Evolutionary conservation across 768 basidiomycete genomes (phyloP).

Genomic region (Fistulinella prunicolor): DNA sequence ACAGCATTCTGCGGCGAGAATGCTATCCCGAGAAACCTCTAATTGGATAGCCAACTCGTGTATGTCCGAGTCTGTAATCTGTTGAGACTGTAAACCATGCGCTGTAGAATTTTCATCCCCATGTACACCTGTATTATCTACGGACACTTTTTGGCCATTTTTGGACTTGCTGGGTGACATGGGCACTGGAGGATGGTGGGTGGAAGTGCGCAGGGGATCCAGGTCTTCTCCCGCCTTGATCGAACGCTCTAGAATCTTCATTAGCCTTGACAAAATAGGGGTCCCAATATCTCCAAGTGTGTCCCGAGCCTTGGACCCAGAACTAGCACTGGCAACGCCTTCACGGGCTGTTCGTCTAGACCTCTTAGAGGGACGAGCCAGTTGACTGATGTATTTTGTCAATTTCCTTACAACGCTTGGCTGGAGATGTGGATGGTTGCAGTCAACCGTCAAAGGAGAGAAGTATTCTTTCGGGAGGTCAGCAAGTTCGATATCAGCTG

Average conservation of each 20-base stretch:
- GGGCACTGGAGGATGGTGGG: conserved; percentile 15
- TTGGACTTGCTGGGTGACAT: conserved; percentile 44
- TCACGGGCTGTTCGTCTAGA: conserved; percentile 46
- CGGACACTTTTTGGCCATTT: conserved; percentile 41
- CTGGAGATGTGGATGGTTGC: conserved; percentile 58
- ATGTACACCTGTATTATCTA: conserved; percentile 4
- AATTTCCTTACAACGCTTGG: conserved; percentile 62
- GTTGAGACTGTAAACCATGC: conserved; percentile 14
- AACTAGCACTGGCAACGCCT: conserved; percentile 27
- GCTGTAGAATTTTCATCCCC: neutral
- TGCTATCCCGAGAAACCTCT: conserved; percentile 66
- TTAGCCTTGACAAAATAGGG: conserved; percentile 54
- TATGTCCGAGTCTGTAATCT: conserved; percentile 46
- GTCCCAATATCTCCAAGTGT: conserved; percentile 69
- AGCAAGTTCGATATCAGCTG: conserved; percentile 48
- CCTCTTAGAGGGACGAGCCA: conserved; percentile 68
- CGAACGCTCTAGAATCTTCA: conserved; percentile 78
- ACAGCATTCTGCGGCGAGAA: conserved; percentile 81
- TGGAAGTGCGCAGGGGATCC: conserved; percentile 57
- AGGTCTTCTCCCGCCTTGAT: conserved; percentile 74
- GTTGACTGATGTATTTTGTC: conserved; percentile 63
- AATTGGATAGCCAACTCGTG: conserved; percentile 51
- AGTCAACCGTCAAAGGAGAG: conserved; percentile 57
- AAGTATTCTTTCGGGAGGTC: conserved; percentile 62
- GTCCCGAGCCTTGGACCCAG: conserved; percentile 47